Conservation (phyloP, 108 stramenopile species). For the Fistulifera solaris region DNA sequence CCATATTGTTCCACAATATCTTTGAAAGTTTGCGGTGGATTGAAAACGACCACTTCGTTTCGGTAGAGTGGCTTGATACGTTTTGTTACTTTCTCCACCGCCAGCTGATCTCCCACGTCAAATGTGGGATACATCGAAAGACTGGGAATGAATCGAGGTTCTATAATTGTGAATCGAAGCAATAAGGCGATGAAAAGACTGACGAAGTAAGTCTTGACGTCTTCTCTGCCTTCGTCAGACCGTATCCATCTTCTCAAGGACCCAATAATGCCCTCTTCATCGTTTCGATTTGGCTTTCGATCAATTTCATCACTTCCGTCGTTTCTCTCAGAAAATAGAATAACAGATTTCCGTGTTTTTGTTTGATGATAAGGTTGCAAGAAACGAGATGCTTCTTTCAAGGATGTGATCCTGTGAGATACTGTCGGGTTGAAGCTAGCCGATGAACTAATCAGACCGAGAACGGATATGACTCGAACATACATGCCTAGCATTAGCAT, state of each 20-base stretch:
- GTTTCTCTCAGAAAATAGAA: no score
- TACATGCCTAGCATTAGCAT: no score
- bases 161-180: constrained; percentile 74
- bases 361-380: no score
- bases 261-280: constrained; percentile 1
- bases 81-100: constrained; percentile 93
- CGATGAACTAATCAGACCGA: no score
- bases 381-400: no score
- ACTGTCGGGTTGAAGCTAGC: no score
- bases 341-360: no score
- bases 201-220: constrained; percentile 68
- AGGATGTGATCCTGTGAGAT: no score
- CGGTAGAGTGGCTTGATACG: constrained; percentile 71
- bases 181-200: constrained; percentile 62
- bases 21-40: constrained; percentile 77
- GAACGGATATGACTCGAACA: no score
- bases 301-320: no score
- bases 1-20: constrained; percentile 60
- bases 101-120: constrained; percentile 93
- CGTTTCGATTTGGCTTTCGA: not conserved
- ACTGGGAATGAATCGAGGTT: constrained; percentile 90
- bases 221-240: constrained; percentile 62
- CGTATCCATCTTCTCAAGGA: constrained; percentile 7
- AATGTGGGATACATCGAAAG: constrained; percentile 96
- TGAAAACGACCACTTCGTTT: constrained; percentile 94